Evolutionary conservation across 108 stramenopile genomes (phyloP), one percentile per base, ranked within the genome.

Genomic region (Skeletonema grethae): DNA sequence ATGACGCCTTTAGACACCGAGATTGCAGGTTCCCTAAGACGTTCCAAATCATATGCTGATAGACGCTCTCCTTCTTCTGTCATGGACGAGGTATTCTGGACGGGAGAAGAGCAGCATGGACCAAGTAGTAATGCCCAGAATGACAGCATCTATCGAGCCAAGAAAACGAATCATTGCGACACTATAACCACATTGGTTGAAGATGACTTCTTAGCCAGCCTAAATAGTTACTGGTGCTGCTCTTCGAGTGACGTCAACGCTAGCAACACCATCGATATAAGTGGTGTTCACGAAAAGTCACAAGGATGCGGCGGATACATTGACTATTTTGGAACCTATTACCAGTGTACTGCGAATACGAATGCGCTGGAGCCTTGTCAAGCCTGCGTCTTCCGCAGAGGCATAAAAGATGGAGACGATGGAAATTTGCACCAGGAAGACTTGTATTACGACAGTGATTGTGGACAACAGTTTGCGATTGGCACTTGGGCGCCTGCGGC

Each of bases 391-490:
- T 80, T 80, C 61, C 67, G 79, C 30, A 67, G 59, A 41, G 62
- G 72, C 57, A 67, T 53, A 34, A 58, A 36, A 57, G 29, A 24
- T 28, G 36, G 41, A 18, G 58, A n/a, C 10, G 41, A 61, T 29
- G 32, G 48, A 29, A 48, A 46, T 48, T 41, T 18, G 4, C 18
- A 31, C n/a, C 29, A 25, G 2, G 45, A 69, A 15, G 79, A 73
- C 20, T 59, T 73, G 72, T 80, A 73, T 61, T 80, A 80, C 57
- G 79, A 80, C 63, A 80, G 79, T 65, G 79, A 80, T 45, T 67
- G 57, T 57, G 79, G 70, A 20, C 53, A 80, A 57, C 53, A 63
- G 8, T 73, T 63, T 58, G 45, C 60, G 20, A 31, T 57, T 13
- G 4, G n/a, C 55, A 36, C 20, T 32, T 30, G 29, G 13, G 13